Percentiles rank a stretch among this genome's conserved stretches.
Conservation (phyloP, 78 protist species). For the Dictyostelium brefeldianum region DNA sequence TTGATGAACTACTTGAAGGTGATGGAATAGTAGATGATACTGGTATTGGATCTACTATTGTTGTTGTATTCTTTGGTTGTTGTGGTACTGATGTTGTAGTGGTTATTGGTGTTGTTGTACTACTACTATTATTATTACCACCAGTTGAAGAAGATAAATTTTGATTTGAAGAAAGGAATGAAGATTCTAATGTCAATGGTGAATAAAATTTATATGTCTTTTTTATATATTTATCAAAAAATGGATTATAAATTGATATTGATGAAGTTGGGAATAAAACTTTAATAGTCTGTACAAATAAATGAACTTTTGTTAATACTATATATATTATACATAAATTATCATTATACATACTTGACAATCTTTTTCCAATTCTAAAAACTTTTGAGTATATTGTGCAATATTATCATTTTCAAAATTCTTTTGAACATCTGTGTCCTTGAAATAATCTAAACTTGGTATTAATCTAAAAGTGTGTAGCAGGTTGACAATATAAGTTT, state of each 20-base stretch:
- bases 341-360: constrained; percentile 30
- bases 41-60: constrained; percentile 10
- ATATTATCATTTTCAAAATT: constrained; percentile 32
- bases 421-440: constrained; percentile 27
- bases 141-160: neutral
- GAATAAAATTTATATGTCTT: constrained; percentile 1
- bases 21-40: constrained; percentile 16
- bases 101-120: neutral
- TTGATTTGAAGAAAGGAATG: constrained; percentile 21
- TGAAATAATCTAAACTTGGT: constrained; percentile 52
- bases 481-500: constrained; percentile 45
- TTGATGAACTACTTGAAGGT: neutral
- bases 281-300: constrained; percentile 7
- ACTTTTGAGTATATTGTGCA: neutral
- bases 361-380: constrained; percentile 41
- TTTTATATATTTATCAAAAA: constrained; percentile 41
- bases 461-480: constrained; percentile 42
- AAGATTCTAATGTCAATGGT: constrained; percentile 61
- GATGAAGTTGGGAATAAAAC: constrained; percentile 55
- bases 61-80: neutral
- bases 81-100: neutral
- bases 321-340: no score
- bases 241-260: constrained; percentile 63
- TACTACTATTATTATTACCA: neutral
- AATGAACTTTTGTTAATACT: no score